Evolutionary conservation across 169 alveolate species (phyloP), one percentile per base, ranked within the genome.

Genomic region (Cryptosporidium muris): DNA sequence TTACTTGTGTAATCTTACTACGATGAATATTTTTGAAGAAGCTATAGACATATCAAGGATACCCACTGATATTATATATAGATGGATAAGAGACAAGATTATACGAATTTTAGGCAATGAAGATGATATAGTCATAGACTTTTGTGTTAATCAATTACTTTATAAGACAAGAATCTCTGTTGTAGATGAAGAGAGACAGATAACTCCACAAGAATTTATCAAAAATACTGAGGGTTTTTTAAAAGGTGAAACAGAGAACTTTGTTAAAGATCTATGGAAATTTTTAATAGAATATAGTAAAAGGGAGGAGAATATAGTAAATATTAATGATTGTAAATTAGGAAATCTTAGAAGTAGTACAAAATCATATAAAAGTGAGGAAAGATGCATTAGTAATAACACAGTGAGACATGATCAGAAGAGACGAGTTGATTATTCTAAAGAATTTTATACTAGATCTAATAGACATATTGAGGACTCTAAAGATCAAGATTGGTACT

Each of bases 111-210:
- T 74, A 11, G 85, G 85, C 16, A 43, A 12, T 16, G 85, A 74
- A 49, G 85, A 74, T n/a, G 85, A 74, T 34, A 74, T 74, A 74
- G 47, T 74, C 16, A 62, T 74, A 62, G 85, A 74, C 43, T 74
- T 58, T 48, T 74, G 85, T 49, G 45, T 74, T 2, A 74, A 74
- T 36, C 85, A 74, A 58, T 58, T 74, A 12, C 40, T 14, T 9
- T 58, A 60, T n/a, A 74, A 74, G 38, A 74, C 62, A 36, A 74
- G 85, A 36, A 58, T 58, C 51, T 74, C 85, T 25, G 40, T 63
- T 40, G 68, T 63, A 42, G 85, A 74, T 53, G 85, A 74, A 49
- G 85, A 74, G 43, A 48, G 43, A 43, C 85, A 74, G 52, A 60
- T 74, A 56, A 58, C 85, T 7, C 85, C 85, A 25, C 42, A 45